Evolutionary conservation across 805 yeast genomes (phyloP).

Genomic region (Clavispora santaluciae): DNA sequence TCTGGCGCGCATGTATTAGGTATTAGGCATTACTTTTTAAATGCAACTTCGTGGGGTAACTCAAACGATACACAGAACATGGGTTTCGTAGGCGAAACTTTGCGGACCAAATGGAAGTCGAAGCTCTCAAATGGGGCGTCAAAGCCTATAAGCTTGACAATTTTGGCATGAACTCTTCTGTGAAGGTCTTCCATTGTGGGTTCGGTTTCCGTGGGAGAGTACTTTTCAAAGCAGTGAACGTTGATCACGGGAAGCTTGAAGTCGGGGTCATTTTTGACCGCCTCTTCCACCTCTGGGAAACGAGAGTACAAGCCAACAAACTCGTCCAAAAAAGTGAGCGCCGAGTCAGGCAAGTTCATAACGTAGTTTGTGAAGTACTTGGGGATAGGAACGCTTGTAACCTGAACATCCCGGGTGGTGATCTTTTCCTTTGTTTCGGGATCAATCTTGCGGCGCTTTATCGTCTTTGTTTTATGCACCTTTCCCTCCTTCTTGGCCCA

Average conservation of each 20-base stretch:
- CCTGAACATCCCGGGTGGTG: constrained; percentile 15
- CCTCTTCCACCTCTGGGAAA: constrained; percentile 31
- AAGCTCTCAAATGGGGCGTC: constrained; percentile 46
- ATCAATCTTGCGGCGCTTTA: constrained; percentile 33
- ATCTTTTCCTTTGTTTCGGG: constrained; percentile 26
- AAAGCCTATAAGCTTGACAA: constrained; percentile 41
- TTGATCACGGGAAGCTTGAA: constrained; percentile 71
- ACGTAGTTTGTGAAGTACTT: constrained; percentile 64
- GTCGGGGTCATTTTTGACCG: constrained; percentile 34
- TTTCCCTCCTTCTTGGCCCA: constrained; percentile 35
- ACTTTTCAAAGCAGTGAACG: constrained; percentile 91
- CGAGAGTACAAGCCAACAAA: constrained; percentile 65
- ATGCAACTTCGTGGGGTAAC: constrained; percentile 66
- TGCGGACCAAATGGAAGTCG: constrained; percentile 78
- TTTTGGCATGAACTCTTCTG: constrained; percentile 53
- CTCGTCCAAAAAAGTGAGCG: constrained; percentile 74
- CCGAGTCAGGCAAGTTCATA: constrained; percentile 95
- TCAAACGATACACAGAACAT: constrained; percentile 86
- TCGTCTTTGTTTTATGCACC: constrained; percentile 32
- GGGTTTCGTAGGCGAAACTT: constrained; percentile 94
- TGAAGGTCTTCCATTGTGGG: constrained; percentile 67
- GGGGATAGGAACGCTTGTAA: constrained; percentile 42
- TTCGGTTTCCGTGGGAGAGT: constrained; percentile 66
- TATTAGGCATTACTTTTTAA: constrained; percentile 18
- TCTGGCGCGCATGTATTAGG: background rate